Base-by-base conservation (phyloP, 2,329 filamentous ascomycete species). In the Trichoderma sp. region DNA sequence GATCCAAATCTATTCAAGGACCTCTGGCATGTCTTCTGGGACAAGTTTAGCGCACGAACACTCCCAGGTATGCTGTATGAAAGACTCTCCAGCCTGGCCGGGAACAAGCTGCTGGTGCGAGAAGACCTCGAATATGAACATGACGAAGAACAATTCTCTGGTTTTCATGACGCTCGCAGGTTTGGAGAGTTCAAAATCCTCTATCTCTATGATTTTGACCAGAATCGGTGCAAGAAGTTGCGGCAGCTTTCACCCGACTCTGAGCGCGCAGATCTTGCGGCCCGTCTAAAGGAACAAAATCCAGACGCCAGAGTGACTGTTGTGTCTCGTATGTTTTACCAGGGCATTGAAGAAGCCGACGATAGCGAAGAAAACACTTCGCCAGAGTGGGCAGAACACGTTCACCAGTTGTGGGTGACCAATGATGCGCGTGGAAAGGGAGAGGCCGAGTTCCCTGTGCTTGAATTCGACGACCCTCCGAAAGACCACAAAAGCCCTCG, bases 201-300 rank as follows among this genome's bases (percentile, higher is more conserved):
- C 29, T 66, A 66, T 33, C 63, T 66, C 53, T 66, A 66, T 21
- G 63, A 66, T 35, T 58, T 66, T 16, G 63, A 66, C 37, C 63
- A 66, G 31, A 21, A 2, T 35, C 63, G 63, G 5, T 66, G 63
- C 53, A 47, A 57, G 13, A 55, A 53, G 10, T 33, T 66, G 21
- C 63, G 63, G 3, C 63, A 66, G 27, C 63, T 58, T 33, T 49
- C 53, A 14, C 35, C 63, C 8, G n/a, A n/a, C 8, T 10, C 53
- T 14, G 53, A 66, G 33, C 63, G 53, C 52, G 37, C 47, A 29
- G 37, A 57, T n/a, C 63, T 66, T 10, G 63, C 57, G 37, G 10
- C 52, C n/a, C 19, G 37, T 21, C 27, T 66, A 5, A 66, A 35
- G 49, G 63, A 58, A n/a, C 63, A 16, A 8, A 66, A 66, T 29